A percentile compares a stretch with the other conserved stretches of the same genome.
Conservation (phyloP, 2,329 filamentous ascomycete species). For the Verticillium nonalfalfae region DNA sequence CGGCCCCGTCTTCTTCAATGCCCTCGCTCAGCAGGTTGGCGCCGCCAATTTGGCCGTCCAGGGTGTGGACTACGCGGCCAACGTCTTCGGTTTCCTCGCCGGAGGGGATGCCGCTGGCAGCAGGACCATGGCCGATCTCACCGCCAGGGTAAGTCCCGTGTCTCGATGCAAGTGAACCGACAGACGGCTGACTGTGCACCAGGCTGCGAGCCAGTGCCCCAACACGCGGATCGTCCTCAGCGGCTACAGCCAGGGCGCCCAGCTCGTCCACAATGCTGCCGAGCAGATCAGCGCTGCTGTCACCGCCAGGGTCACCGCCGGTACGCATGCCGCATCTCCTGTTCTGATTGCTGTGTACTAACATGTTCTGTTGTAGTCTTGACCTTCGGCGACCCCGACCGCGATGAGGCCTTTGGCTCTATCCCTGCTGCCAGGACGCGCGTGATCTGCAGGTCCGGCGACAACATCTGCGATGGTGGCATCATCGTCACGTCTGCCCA, state of each 20-base stretch:
- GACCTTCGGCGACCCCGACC: conserved; percentile 10
- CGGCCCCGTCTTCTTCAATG: conserved; percentile 44
- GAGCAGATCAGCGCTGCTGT: conserved; percentile 25
- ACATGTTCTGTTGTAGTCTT: conserved; percentile 4
- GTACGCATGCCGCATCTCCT: not conserved
- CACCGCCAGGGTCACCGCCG: conserved; percentile 18
- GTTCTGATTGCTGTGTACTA: not conserved
- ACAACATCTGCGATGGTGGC: conserved; percentile 22
- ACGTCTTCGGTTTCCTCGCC: conserved; percentile 33
- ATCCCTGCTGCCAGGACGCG: conserved; percentile 5
- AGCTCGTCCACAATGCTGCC: conserved; percentile 36
- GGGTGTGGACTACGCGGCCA: conserved; percentile 46
- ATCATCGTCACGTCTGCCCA: conserved; percentile 18
- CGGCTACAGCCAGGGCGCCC: conserved; percentile 36
- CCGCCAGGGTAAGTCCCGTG: not conserved
- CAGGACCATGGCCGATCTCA: conserved; percentile 26
- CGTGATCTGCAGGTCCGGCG: conserved; percentile 24
- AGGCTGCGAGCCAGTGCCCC: conserved; percentile 33
- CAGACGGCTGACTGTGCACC: not conserved
- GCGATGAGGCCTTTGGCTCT: not conserved
- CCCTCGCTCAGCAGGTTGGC: conserved; percentile 32
- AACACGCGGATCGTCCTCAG: conserved; percentile 37
- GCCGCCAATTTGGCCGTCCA: conserved; percentile 40
- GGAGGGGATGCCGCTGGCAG: conserved; percentile 38
- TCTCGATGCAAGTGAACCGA: not conserved